Percentiles rank a stretch among this genome's conserved stretches.
Conservation (phyloP, 1,284 basidiomycete species). For the Boletellus deceptivus region DNA sequence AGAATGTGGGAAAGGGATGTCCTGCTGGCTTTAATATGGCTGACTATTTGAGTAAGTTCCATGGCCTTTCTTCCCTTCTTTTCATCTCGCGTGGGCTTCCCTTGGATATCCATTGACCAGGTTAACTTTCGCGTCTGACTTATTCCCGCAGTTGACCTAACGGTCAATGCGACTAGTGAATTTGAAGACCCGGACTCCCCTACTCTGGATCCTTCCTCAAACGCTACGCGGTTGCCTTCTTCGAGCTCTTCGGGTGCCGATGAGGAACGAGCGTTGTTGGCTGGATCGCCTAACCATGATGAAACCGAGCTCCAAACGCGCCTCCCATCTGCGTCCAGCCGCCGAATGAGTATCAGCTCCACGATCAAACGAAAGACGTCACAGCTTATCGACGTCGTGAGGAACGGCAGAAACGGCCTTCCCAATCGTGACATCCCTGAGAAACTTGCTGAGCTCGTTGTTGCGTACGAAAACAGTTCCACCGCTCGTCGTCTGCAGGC, state of each 20-base stretch:
- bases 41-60: slow-evolving; percentile 81
- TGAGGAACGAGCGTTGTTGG: slow-evolving; percentile 55
- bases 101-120: background rate
- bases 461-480: slow-evolving; percentile 67
- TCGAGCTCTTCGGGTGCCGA: slow-evolving; percentile 48
- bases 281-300: slow-evolving; percentile 38
- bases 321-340: slow-evolving; percentile 21
- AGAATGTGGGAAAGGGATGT: slow-evolving; percentile 76
- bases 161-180: slow-evolving; percentile 69
- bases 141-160: slow-evolving; percentile 68
- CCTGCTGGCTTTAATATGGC: slow-evolving; percentile 97
- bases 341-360: slow-evolving; percentile 45
- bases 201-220: slow-evolving; percentile 35
- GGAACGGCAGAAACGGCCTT: slow-evolving; percentile 40
- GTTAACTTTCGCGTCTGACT: slow-evolving; percentile 6
- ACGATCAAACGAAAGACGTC: slow-evolving; percentile 75
- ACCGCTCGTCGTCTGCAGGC: slow-evolving; percentile 61
- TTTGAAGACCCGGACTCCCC: slow-evolving; percentile 39
- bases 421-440: slow-evolving; percentile 50
- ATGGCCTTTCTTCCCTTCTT: background rate
- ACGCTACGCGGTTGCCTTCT: slow-evolving; percentile 32
- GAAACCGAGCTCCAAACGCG: slow-evolving; percentile 55
- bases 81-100: background rate
- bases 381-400: slow-evolving; percentile 69
- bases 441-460: slow-evolving; percentile 73